Conservation (phyloP, 2,329 filamentous ascomycete genomes). For the Colletotrichum gloeosporioides region DNA sequence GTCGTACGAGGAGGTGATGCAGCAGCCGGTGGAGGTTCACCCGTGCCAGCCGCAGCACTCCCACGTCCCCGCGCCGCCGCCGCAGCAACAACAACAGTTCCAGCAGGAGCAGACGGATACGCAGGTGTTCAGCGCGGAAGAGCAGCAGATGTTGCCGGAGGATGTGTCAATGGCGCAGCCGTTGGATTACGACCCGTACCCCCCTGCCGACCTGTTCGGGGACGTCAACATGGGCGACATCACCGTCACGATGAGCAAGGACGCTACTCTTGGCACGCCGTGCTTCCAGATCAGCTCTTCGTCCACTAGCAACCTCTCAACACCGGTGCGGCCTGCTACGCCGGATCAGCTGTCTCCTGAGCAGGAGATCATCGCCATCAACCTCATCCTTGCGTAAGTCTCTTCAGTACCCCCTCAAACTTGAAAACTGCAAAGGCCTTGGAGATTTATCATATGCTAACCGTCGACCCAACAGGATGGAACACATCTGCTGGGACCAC, state of each 20-base stretch:
- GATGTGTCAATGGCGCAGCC: background rate
- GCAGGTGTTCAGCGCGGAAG: background rate
- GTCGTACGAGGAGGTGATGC: background rate
- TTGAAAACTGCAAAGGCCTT: background rate
- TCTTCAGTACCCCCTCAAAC: background rate
- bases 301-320: slow-evolving; percentile 22
- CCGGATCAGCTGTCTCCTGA: slow-evolving; percentile 34
- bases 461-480: slow-evolving; percentile 43
- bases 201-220: slow-evolving; percentile 32
- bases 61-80: background rate
- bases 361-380: slow-evolving; percentile 53
- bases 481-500: slow-evolving; percentile 59
- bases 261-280: slow-evolving; percentile 46
- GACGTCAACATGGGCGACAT: slow-evolving; percentile 42
- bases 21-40: background rate
- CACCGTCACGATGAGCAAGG: slow-evolving; percentile 45
- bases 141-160: slow-evolving; percentile 3
- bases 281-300: slow-evolving; percentile 45
- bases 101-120: background rate
- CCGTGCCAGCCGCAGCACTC: background rate
- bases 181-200: slow-evolving; percentile 11
- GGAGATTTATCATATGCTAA: background rate
- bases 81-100: background rate
- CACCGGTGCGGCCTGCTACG: slow-evolving; percentile 21
- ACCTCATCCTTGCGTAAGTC: slow-evolving; percentile 59